Conservation (phyloP, 2,329 filamentous ascomycete species). For the Gyromitra esculenta region DNA sequence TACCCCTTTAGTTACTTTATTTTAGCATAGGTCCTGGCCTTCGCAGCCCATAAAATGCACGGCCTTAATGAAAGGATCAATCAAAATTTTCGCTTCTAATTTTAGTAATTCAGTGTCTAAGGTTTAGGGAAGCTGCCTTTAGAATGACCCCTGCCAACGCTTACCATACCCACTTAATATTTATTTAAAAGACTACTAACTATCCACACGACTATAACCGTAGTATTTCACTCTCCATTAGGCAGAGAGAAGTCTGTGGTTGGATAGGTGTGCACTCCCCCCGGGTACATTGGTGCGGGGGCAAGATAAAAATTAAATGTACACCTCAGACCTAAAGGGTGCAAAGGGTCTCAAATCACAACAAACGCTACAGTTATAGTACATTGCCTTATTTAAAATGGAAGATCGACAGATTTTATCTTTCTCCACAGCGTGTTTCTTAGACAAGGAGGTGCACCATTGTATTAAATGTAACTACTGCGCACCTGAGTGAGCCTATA, state of each 20-base stretch:
- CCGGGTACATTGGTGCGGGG: constrained; percentile 12
- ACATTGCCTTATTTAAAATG: constrained; percentile 13
- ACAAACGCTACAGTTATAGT: background rate
- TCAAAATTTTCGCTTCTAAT: background rate
- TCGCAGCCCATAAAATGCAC: background rate
- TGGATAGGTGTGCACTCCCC: constrained; percentile 2
- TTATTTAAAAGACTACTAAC: constrained; percentile 5
- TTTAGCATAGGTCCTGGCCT: background rate
- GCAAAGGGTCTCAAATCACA: background rate
- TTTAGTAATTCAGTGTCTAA: background rate
- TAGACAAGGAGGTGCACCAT: background rate
- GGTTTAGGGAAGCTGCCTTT: too few relatives aligned
- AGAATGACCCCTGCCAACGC: background rate
- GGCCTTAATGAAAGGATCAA: background rate
- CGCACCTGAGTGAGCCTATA: too few relatives aligned
- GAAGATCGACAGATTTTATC: background rate
- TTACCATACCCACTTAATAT: background rate
- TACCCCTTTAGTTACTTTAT: background rate
- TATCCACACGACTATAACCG: constrained; percentile 7
- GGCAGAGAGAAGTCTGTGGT: constrained; percentile 15
- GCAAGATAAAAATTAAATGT: constrained; percentile 3
- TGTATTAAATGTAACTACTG: too few relatives aligned
- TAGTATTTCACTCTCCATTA: constrained; percentile 8
- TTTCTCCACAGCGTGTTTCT: background rate
- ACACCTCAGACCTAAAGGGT: background rate